phyloP scores from a whole-genome alignment of 2,329 filamentous ascomycete genomes.

The Microthyrium microscopicum region DNA sequence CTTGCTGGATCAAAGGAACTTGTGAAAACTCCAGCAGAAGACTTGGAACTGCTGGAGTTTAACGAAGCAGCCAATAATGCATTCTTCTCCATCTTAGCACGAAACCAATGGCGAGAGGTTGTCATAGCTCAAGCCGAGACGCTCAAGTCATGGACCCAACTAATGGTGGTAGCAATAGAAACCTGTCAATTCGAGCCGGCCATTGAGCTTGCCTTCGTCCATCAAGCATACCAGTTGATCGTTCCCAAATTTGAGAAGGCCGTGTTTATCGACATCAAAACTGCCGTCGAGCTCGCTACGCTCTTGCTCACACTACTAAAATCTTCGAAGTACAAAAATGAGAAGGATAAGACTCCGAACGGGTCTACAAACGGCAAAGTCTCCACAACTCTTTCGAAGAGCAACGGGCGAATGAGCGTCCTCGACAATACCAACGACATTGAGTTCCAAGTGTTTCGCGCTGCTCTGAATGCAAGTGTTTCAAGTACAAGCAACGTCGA shows the following conservation, averaged over 20 bases:
- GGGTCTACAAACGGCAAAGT: no score
- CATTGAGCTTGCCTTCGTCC: constrained; percentile 57
- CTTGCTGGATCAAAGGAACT: constrained; percentile 22
- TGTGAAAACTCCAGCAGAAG: constrained; percentile 32
- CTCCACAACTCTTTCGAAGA: no score
- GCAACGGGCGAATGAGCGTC: constrained; percentile 17
- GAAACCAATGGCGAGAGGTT: constrained; percentile 47
- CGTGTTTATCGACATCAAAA: constrained; percentile 48
- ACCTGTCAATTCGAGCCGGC: constrained; percentile 62
- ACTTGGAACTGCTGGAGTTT: constrained; percentile 22
- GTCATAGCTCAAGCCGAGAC: constrained; percentile 43
- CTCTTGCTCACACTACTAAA: constrained; percentile 3
- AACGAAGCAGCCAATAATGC: constrained; percentile 25
- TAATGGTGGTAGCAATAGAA: constrained; percentile 69
- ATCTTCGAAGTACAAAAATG: constrained; percentile 24
- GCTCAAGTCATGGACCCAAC: constrained; percentile 67
- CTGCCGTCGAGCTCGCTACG: constrained; percentile 60
- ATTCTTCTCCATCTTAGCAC: constrained; percentile 42
- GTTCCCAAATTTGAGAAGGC: constrained; percentile 73
- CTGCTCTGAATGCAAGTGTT: constrained; percentile 63
- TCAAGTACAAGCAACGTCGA: constrained; percentile 53
- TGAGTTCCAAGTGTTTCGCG: constrained; percentile 79
- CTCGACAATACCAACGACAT: constrained; percentile 73
- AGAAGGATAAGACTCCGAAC: no score
- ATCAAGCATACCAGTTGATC: constrained; percentile 75